Base-by-base conservation (phyloP, 805 yeast genomes). In the Saccharomycopsis fibuligera region DNA sequence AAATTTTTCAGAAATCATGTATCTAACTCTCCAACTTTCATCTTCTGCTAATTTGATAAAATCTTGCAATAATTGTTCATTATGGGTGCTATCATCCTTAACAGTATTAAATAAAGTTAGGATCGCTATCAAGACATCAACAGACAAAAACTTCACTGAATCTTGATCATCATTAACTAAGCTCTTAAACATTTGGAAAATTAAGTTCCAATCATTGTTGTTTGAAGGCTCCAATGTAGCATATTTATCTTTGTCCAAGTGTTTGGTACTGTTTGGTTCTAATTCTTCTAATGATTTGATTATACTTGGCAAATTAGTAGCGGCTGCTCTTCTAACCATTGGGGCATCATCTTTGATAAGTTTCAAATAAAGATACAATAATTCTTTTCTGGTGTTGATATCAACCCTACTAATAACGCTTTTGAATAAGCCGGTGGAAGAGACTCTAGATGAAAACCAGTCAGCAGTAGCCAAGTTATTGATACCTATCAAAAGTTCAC, bases 1-100 rank as follows among this genome's bases (percentile, higher is more conserved):
- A 61, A 89, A 90, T 59, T 89, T 76, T 63, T 91, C 97, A n/a
- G 97, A 96, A 30, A 96, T 95, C 82, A 93, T 89, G 68, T 91
- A 93, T 61, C 99, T 82, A 49, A 93, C 98, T 66, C 99, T 81
- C 99, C 99, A 93, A 61, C 95, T 84, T 66, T 86, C 88, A 68
- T 93, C 99, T 55, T 74, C 77, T 50, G 87, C 82, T 56, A 93
- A 73, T 55, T 79, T 78, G 55, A 83, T 73, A 2, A 95, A 75
- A 55, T 82, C 76, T 45, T 73, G 70, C 53, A 85, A 72, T 50
- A 85, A 70, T 56, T 82, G 85, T 42, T 76, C 72, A 57, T 79
- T 74, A 63, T 81, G 86, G 17, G 80, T 67, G 19, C 60, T 63
- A 57, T 83, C 87, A 48, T 74, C 65, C 51, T 76, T 76, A 14